Evolutionary conservation across 2,329 filamentous ascomycete genomes (phyloP), one percentile per base, ranked within the genome.

Genomic region (Lecanoromycetidae sp.): DNA sequence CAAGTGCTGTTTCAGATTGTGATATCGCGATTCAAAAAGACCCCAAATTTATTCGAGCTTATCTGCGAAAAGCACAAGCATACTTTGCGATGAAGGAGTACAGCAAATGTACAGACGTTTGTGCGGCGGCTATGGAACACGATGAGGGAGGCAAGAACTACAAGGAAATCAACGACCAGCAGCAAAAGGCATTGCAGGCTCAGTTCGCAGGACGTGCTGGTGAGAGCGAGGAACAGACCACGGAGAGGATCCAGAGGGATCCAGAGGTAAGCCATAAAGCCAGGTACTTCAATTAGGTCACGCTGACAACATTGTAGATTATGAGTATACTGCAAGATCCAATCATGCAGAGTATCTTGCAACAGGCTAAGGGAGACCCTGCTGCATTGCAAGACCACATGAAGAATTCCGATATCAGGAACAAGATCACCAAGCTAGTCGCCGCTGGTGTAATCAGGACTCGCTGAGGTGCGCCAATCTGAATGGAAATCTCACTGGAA

Each of bases 61-160:
- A 96, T 67, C 83, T 98, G 58, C 83, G 91, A 63, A 96, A 95
- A 74, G 88, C 88, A 0, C 88, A 96, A 69, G 87, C 87, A 34
- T 86, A 90, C 66, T 87, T 91, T 57, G 87, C 87, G 58, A 98
- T 98, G 91, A 86, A 91, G 66, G 90, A 98, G 67, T 96, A 94
- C 74, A 94, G 82, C 66, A 90, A 88, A 65, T 93, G 85, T 61
- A 72, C 96, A 49, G 91, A 98, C 61, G 84, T 82, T 6, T 94
- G 88, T 69, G 78, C 78, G 32, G 85, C 87, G 62, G 91, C 93
- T 1, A 71, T 75, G 7, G 74, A 79, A 57, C 76, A 93, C 51
- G 91, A 98, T 64, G 74, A 74, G 50, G 77, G 79, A 56, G 80
- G 83, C 51, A 87, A 86, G 62, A 91, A 95, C 62, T 74, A 82